These are phyloP conservation scores for Aspergillus aculeatinus DNA, from an alignment of 2,329 filamentous ascomycete genomes.

Conservation along the genomic window DNA sequence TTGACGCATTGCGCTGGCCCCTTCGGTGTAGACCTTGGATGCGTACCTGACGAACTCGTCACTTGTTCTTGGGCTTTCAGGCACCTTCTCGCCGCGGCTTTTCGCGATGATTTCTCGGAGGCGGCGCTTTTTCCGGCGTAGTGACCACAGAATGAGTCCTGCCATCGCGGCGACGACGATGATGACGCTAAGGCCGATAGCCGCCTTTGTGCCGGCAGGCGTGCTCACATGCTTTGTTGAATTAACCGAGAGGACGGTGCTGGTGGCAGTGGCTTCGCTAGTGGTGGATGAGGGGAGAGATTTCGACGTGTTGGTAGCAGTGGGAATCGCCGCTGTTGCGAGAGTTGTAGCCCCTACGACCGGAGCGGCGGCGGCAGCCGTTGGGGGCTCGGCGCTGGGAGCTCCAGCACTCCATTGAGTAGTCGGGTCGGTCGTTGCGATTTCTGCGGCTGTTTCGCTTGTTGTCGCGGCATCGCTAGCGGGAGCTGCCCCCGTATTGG, in stretches of 20 bases:
- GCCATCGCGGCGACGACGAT: not conserved
- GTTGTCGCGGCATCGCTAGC: not conserved
- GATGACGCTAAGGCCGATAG: not conserved
- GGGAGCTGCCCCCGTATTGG: not conserved
- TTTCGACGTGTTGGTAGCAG: not conserved
- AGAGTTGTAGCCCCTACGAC: not conserved
- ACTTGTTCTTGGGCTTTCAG: not conserved
- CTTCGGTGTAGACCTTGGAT: not conserved
- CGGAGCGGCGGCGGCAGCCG: not conserved
- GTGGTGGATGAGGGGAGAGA: not conserved
- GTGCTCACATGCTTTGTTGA: not conserved
- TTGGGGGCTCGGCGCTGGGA: not conserved
- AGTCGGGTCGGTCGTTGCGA: not conserved
- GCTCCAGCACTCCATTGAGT: not conserved
- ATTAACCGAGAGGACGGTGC: not conserved
- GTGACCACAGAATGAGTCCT: not conserved
- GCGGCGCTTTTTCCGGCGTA: slow-evolving; percentile 1
- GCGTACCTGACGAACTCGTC: not conserved
- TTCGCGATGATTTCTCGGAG: not conserved
- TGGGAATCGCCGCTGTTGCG: not conserved
- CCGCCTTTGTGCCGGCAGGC: not conserved
- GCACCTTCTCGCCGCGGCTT: not conserved
- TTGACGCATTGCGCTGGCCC: not conserved
- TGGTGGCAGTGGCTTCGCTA: not conserved
- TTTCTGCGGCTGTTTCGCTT: not conserved